These are phyloP conservation scores for Podaxis carcinomalis DNA, from an alignment of 768 basidiomycete species.

Conservation along the genomic window DNA sequence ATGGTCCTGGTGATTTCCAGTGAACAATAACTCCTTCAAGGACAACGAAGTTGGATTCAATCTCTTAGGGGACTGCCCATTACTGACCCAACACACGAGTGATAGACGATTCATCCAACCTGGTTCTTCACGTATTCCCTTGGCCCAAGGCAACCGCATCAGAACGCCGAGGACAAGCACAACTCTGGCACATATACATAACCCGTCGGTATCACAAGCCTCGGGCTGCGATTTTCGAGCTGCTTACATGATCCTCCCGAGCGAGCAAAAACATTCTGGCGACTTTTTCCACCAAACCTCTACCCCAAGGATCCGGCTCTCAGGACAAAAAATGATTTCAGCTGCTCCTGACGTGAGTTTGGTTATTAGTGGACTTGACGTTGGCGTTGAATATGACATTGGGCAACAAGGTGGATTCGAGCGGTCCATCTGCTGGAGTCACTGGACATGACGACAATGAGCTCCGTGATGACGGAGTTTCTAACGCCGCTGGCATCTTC, in stretches of 20 bases:
- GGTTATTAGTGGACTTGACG: neutral
- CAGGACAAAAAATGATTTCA: neutral
- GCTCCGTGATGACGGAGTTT: neutral
- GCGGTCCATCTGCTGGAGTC: too few relatives aligned
- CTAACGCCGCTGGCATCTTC: neutral
- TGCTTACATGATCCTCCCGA: constrained; percentile 22
- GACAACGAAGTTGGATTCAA: too few relatives aligned
- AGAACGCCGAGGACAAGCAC: too few relatives aligned
- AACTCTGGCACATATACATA: too few relatives aligned
- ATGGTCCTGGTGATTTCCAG: too few relatives aligned
- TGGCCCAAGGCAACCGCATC: too few relatives aligned
- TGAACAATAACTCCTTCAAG: too few relatives aligned
- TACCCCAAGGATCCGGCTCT: neutral
- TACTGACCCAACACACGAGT: too few relatives aligned
- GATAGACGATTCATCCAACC: too few relatives aligned
- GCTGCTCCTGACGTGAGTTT: neutral
- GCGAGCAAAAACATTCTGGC: neutral
- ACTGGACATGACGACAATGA: neutral
- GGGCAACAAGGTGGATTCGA: neutral
- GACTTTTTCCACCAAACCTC: neutral
- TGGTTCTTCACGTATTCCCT: too few relatives aligned
- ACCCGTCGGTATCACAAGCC: neutral
- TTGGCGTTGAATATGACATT: neutral
- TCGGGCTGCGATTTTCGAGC: neutral
- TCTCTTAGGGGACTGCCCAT: too few relatives aligned